These are phyloP conservation scores for Aspergillus sp. DNA, from an alignment of 2,329 filamentous ascomycete species.

Conservation along the genomic window DNA sequence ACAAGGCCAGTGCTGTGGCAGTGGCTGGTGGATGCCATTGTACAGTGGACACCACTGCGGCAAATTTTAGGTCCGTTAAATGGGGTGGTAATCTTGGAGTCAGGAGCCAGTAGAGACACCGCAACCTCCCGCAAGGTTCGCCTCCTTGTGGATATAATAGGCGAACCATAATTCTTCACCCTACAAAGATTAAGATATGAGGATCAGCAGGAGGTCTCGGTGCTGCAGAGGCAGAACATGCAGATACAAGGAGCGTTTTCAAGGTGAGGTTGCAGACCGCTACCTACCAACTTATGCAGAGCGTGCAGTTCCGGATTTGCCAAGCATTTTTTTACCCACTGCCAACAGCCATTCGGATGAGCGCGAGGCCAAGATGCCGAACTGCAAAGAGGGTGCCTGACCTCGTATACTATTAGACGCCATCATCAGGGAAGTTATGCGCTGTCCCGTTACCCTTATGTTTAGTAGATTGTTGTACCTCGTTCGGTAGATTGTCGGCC, in stretches of 20 bases:
- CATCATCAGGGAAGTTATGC: no score
- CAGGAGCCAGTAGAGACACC: neutral
- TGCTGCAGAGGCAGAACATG: neutral
- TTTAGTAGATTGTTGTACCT: no score
- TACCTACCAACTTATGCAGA: neutral
- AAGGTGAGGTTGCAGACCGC: neutral
- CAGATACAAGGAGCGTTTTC: neutral
- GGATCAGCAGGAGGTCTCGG: neutral
- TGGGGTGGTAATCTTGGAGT: neutral
- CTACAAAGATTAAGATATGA: neutral
- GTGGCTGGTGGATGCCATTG: neutral
- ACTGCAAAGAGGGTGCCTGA: neutral
- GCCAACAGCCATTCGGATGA: neutral
- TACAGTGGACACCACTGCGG: neutral
- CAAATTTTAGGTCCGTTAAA: neutral
- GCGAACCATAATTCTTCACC: neutral
- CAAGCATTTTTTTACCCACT: conserved; percentile 1
- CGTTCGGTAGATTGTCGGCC: no score
- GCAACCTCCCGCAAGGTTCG: neutral
- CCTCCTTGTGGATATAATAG: neutral
- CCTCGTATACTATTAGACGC: neutral
- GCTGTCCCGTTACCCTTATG: no score
- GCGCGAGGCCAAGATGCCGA: neutral
- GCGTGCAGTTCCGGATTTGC: neutral
- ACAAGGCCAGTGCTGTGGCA: neutral